Percentiles rank a stretch among this genome's conserved stretches.
Evolutionary conservation across 2,329 filamentous ascomycete genomes (phyloP).

Genomic region (Scytalidium sp.): DNA sequence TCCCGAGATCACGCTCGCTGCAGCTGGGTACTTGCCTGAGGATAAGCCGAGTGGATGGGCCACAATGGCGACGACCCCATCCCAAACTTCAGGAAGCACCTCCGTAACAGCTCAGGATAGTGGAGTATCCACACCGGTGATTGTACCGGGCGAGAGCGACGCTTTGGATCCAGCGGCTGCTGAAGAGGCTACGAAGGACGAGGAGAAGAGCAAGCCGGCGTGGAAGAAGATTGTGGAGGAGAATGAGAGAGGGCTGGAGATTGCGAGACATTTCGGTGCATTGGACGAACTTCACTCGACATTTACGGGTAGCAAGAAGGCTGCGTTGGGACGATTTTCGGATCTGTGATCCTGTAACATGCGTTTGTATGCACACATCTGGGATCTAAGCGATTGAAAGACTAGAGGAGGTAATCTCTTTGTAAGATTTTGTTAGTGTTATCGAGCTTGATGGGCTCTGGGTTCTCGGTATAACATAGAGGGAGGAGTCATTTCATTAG

Average conservation of each 20-base stretch:
- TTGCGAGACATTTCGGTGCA: conserved; percentile 53
- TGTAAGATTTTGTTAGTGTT: too few species aligned
- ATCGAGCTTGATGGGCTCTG: too few species aligned
- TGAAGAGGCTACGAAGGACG: conserved; percentile 7
- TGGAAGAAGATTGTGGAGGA: conserved; percentile 56
- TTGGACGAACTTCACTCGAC: conserved; percentile 48
- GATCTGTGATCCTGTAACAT: conserved; percentile 20
- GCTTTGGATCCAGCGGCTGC: too few species aligned
- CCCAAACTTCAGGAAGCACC: neutral
- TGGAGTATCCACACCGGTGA: conserved; percentile 21
- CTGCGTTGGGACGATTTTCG: conserved; percentile 29
- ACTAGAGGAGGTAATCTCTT: too few species aligned
- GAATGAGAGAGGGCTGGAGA: conserved; percentile 52
- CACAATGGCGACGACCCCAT: conserved; percentile 22
- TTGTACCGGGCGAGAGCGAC: neutral
- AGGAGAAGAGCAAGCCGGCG: conserved; percentile 2
- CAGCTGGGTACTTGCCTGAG: conserved; percentile 71
- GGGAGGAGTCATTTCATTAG: too few species aligned
- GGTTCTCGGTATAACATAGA: too few species aligned
- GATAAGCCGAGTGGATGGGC: conserved; percentile 64
- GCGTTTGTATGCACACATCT: too few species aligned
- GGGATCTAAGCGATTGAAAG: too few species aligned
- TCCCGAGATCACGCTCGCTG: conserved; percentile 70
- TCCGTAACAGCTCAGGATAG: conserved; percentile 2
- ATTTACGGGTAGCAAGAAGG: conserved; percentile 26